A percentile compares a stretch with the other conserved stretches of the same genome.
Evolutionary conservation across 495 filamentous ascomycete species (phyloP).

Genomic region (Tuber brumale): DNA sequence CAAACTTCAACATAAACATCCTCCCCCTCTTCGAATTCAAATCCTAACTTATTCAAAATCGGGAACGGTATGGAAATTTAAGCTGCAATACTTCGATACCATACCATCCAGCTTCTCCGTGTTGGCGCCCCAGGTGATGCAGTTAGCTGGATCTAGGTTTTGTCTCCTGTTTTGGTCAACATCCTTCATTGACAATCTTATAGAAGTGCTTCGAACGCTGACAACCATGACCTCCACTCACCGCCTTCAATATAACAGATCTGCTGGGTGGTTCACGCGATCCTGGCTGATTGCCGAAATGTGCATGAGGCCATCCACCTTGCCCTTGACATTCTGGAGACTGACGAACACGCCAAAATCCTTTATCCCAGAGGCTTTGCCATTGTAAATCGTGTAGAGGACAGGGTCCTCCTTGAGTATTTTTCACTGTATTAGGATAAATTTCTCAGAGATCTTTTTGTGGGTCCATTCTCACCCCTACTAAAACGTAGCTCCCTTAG

Average conservation of each 20-base stretch:
- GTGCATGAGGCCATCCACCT: constrained; percentile 89
- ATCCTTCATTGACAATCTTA: constrained; percentile 93
- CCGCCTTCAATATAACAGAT: constrained; percentile 73
- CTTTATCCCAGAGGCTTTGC: constrained; percentile 84
- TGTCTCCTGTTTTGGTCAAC: constrained; percentile 85
- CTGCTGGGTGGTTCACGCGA: constrained; percentile 84
- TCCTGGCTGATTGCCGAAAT: constrained; percentile 88
- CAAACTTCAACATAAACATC: constrained; percentile 94
- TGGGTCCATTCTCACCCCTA: no score
- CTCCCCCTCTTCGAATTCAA: constrained; percentile 84
- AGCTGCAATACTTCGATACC: constrained; percentile 52
- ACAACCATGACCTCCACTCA: constrained; percentile 86
- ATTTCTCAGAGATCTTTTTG: no score
- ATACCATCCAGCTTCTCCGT: constrained; percentile 69
- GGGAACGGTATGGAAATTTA: constrained; percentile 53
- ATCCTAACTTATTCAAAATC: constrained; percentile 60
- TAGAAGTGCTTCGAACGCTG: constrained; percentile 70
- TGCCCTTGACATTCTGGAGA: no score
- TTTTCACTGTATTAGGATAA: no score
- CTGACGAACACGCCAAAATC: constrained; percentile 94
- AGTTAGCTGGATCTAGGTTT: constrained; percentile 74
- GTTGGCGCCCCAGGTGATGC: constrained; percentile 87
- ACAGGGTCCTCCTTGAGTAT: constrained; percentile 69
- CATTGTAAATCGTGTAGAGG: constrained; percentile 83
- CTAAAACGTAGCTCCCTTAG: no score